These are phyloP conservation scores for Blastocrithidia nonstop DNA, from an alignment of 208 protist species.

Conservation along the genomic window DNA sequence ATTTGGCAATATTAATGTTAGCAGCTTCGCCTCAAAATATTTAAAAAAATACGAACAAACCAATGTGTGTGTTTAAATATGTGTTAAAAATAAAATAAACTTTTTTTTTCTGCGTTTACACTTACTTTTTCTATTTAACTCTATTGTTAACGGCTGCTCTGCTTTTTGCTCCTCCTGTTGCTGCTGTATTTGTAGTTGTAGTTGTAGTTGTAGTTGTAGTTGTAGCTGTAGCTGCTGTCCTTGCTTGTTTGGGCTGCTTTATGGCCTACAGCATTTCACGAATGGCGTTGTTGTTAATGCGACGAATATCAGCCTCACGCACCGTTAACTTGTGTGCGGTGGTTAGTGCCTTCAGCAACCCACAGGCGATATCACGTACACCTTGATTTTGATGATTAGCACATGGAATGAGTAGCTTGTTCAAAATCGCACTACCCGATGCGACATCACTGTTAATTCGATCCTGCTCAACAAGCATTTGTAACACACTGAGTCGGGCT, in stretches of 20 bases:
- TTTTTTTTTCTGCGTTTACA: too few relatives aligned
- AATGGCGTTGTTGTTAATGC: constrained; percentile 49
- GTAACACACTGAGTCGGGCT: constrained; percentile 36
- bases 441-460: constrained; percentile 3
- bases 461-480: constrained; percentile 12
- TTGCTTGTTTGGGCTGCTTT: neutral
- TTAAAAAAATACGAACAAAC: too few relatives aligned
- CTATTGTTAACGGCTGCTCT: too few relatives aligned
- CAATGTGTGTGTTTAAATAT: too few relatives aligned
- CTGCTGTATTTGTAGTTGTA: too few relatives aligned
- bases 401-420: constrained; percentile 46
- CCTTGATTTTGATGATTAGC: constrained; percentile 63
- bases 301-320: constrained; percentile 21
- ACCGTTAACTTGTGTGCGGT: constrained; percentile 10
- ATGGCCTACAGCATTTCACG: constrained; percentile 15
- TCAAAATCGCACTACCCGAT: constrained; percentile 2
- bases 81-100: too few relatives aligned
- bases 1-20: too few relatives aligned
- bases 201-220: too few relatives aligned
- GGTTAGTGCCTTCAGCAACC: constrained; percentile 21
- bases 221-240: too few relatives aligned
- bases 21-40: too few relatives aligned
- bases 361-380: constrained; percentile 57
- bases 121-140: too few relatives aligned
- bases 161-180: too few relatives aligned